phyloP scores from a whole-genome alignment of 805 yeast species.

The Komagataella phaffii region DNA sequence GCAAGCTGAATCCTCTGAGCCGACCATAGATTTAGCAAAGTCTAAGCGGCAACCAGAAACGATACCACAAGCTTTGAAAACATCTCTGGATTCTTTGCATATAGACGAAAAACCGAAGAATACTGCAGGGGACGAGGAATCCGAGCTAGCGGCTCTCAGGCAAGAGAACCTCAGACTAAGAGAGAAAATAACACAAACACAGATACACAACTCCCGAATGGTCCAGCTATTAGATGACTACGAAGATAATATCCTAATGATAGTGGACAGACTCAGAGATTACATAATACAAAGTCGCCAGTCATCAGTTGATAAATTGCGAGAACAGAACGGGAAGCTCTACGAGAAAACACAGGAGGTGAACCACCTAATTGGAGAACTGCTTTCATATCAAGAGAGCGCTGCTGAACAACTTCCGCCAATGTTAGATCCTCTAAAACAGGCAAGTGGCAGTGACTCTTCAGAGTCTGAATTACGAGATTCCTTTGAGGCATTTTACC shows the following conservation, averaged over 20 bases:
- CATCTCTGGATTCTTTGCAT: neutral
- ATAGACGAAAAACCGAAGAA: neutral
- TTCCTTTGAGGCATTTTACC: neutral
- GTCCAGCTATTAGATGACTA: slow-evolving; percentile 3
- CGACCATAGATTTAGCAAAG: neutral
- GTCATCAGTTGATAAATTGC: neutral
- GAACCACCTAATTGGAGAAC: neutral
- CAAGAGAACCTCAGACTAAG: neutral
- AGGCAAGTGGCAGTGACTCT: neutral
- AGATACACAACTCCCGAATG: neutral
- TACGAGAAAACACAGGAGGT: neutral
- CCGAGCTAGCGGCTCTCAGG: neutral
- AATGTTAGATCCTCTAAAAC: neutral
- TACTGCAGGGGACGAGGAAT: neutral
- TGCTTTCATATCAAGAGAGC: neutral
- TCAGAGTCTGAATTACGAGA: neutral
- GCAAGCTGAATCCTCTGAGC: neutral
- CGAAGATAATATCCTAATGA: slow-evolving; percentile 2
- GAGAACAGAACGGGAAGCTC: neutral
- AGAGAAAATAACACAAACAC: neutral
- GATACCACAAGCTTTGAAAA: neutral
- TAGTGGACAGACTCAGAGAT: slow-evolving; percentile 2
- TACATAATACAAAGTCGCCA: neutral
- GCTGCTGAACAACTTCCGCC: neutral
- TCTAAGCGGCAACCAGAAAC: neutral